A percentile compares a stretch with the other conserved stretches of the same genome.
Evolutionary conservation across 2,329 filamentous ascomycete species (phyloP).

Genomic region (Colletotrichum coccodes): DNA sequence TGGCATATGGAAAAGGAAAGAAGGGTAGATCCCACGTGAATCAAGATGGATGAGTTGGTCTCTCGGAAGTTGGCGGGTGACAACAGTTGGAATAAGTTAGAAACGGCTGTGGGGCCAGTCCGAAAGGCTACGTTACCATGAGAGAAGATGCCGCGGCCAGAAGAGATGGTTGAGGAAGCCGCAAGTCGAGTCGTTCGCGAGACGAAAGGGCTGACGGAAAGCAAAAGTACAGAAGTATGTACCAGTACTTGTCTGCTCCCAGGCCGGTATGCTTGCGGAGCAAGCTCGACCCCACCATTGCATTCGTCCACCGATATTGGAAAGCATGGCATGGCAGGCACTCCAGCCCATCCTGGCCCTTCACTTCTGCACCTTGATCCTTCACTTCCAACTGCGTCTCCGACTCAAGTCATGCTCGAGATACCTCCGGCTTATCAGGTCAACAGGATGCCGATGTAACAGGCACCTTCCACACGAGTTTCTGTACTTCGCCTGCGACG

Average conservation of each 20-base stretch:
- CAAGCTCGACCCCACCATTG: neutral
- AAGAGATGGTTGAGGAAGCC: neutral
- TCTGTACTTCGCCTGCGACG: neutral
- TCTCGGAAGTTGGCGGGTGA: neutral
- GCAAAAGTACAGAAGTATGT: neutral
- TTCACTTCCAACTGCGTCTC: conserved; percentile 3
- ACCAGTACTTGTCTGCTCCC: neutral
- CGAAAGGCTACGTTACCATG: neutral
- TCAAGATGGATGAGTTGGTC: neutral
- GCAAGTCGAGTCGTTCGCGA: too few relatives aligned
- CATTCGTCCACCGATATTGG: neutral
- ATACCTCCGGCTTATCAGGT: neutral
- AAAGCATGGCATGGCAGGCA: neutral
- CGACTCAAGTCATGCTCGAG: neutral
- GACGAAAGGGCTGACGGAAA: too few relatives aligned
- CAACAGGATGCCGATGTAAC: neutral
- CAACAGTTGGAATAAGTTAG: neutral
- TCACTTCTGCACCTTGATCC: conserved; percentile 11
- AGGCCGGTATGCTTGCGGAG: neutral
- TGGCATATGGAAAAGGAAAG: neutral
- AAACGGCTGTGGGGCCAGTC: too few relatives aligned
- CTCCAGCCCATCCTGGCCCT: neutral
- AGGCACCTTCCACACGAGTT: conserved; percentile 5
- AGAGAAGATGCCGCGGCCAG: neutral
- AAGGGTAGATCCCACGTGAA: neutral